phyloP scores from a whole-genome alignment of 345 rosid species.

The Aegle marmelos region DNA sequence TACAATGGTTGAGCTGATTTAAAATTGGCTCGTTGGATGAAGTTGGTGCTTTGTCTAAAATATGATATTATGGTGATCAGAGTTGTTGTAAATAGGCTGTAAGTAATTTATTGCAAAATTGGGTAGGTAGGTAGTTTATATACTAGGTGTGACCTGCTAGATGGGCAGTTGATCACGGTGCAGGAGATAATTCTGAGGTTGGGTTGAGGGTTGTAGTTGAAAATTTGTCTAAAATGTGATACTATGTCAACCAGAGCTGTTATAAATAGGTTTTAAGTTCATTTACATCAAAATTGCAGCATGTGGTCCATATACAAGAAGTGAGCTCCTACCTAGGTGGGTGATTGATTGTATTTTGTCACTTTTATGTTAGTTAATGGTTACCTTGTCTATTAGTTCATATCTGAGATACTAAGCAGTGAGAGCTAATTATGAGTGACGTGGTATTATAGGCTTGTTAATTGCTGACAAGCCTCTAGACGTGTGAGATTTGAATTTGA shows the following conservation, averaged over 20 bases:
- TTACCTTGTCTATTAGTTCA: background rate
- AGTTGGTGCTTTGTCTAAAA: background rate
- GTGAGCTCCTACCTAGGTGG: background rate
- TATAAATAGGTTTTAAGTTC: too few species aligned
- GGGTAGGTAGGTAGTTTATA: background rate
- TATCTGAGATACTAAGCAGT: too few species aligned
- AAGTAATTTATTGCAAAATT: background rate
- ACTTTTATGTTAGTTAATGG: background rate
- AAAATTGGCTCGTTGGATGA: background rate
- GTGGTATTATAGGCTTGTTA: background rate
- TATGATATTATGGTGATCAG: background rate
- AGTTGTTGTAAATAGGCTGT: background rate
- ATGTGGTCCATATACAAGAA: background rate
- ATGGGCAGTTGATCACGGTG: background rate
- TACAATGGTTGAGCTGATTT: background rate
- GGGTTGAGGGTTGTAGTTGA: background rate
- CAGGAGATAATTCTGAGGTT: background rate
- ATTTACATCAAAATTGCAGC: background rate
- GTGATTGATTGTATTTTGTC: too few species aligned
- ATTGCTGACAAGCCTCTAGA: background rate
- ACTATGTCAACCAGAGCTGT: too few species aligned
- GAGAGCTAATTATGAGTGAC: background rate
- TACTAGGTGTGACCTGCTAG: background rate
- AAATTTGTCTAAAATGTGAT: background rate
- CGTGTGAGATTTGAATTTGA: background rate